Evolutionary conservation across 768 basidiomycete genomes (phyloP), one percentile per base, ranked within the genome.

Genomic region (Russula dissimulans): DNA sequence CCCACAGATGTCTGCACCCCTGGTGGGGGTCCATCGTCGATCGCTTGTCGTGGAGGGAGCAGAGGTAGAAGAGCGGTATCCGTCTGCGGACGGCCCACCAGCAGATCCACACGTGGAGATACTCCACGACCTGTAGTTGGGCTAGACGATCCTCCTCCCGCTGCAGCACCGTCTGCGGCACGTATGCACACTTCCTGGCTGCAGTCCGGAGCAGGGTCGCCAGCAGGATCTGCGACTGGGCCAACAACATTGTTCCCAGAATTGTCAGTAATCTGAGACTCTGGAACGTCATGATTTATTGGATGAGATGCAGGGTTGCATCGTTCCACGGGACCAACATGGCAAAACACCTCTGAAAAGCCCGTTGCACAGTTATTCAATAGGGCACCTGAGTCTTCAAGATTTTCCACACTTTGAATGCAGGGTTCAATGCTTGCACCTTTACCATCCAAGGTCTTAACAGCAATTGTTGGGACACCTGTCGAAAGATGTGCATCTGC

Each of bases 121-220:
- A 31, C 41, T 9, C 17, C 29, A 34, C 32, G 11, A 8, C 10
- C 1, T 38, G 34, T 6, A 12, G 15, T 34, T 44, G 44, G 54
- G 15, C 47, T 49, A 18, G 17, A 34, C 56, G 31, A 57, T 22
- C 56, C 56, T 57, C 56, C 56, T 57, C 56, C 46, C 10, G 26
- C 56, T 57, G 46, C 56, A 57, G 56, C 56, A 42, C 56, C 36
- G 56, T 57, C 56, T 49, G 56, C 45, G 56, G 56, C 56, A 57
- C n/a, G 47, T n/a, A 11, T 48, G 56, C 56, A 41, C 56, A 57
- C 56, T 48, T 57, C 56, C 56, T 57, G 56, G 56, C 56, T 57
- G 56, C 56, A 57, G 46, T 57, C 26, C 26, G 38, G 56, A 57
- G 56, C 56, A 49, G 56, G 56, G 12, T 32, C 47, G 17, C 47